Evolutionary conservation across 495 filamentous ascomycete genomes (phyloP), one percentile per base, ranked within the genome.

Genomic region (Lophiostoma macrostomum): DNA sequence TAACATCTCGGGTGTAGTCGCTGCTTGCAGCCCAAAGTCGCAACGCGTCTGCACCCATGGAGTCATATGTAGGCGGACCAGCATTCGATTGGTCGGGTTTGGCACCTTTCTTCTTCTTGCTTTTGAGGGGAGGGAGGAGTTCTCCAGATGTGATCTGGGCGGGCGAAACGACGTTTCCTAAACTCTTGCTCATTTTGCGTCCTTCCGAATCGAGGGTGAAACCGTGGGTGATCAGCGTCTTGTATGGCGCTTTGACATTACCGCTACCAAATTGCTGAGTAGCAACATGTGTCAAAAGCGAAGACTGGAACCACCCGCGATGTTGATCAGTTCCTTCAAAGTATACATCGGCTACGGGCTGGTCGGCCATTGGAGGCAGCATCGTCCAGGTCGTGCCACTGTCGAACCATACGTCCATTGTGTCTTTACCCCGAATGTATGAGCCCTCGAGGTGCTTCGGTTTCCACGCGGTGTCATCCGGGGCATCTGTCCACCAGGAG

Each of bases 371-470:
- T 60, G 53, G 16, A 3, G 45, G 50, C 22, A 84, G 74, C 41
- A 76, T 73, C 0, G 89, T 84, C 93, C 93, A 99, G 65, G 87
- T 96, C 42, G 88, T 96, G 5, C 93, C 93, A 58, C 91, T 96
- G 68, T 99, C 93, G 63, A 97, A 97, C 93, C 93, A 99, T 19
- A 99, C 93, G 70, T 99, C 93, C 93, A 99, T 97, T 0, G 93
- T 99, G 59, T 99, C 94, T n/a, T 73, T 85, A 16, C 93, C 91
- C 48, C 93, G 84, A 53, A 77, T 71, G 57, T 83, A 93, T 11
- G 53, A 51, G 1, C 71, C 69, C 47, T 51, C 12, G 0, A 93
- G 69, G 11, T 73, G 72, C 23, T 76, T 69, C 12, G 81, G 82
- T 45, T 90, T 73, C 90, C 90, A 96, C 13, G 77, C 79, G 18